phyloP scores from a whole-genome alignment of 108 stramenopile genomes.

The Cylindrotheca closterium region DNA sequence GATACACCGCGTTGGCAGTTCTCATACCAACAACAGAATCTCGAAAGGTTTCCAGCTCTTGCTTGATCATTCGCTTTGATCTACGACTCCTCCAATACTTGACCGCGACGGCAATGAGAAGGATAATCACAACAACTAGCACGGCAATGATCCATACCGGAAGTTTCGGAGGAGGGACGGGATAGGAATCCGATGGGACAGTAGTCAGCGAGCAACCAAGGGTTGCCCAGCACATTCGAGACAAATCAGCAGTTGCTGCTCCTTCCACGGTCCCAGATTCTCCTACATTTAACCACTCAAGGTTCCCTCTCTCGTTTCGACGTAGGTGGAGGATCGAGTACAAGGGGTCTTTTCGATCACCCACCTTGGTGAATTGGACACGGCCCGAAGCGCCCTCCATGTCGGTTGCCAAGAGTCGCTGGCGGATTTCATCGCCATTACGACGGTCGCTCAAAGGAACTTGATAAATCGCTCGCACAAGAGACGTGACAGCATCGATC shows the following conservation, averaged over 20 bases:
- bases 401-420: background rate
- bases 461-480: constrained; percentile 1
- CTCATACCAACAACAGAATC: constrained; percentile 17
- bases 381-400: constrained; percentile 14
- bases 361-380: constrained; percentile 6
- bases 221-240: constrained; percentile 4
- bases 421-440: background rate
- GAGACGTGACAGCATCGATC: constrained; percentile 12
- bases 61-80: background rate
- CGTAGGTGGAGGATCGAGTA: constrained; percentile 1
- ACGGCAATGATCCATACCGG: constrained; percentile 11
- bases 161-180: background rate
- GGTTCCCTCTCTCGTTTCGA: background rate
- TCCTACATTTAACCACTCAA: constrained; percentile 5
- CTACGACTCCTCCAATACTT: constrained; percentile 4
- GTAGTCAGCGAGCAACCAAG: background rate
- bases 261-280: background rate
- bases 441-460: background rate
- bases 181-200: constrained; percentile 4
- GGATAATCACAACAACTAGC: constrained; percentile 1
- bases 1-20: constrained; percentile 4
- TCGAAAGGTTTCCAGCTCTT: constrained; percentile 8
- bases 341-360: constrained; percentile 12
- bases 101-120: background rate
- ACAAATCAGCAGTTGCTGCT: background rate